Conservation (phyloP, 2,329 filamentous ascomycete genomes). For the Trichoderma gracile region DNA sequence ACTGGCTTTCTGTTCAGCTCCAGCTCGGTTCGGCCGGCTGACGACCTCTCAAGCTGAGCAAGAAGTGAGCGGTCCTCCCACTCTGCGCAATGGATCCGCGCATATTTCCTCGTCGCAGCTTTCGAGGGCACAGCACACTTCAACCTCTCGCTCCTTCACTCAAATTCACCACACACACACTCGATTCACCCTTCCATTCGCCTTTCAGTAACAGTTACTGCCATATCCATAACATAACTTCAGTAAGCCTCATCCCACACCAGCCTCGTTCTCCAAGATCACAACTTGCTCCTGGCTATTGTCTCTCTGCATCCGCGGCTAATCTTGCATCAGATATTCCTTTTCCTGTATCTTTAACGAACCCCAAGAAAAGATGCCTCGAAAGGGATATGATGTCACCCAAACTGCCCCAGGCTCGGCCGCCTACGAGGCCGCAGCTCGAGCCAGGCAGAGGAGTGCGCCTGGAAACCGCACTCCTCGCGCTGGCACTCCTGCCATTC, state of each 20-base stretch:
- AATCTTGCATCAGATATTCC: background rate
- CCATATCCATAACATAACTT: background rate
- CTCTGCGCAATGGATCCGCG: background rate
- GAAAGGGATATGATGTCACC: conserved; percentile 21
- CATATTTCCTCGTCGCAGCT: background rate
- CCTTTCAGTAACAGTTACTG: background rate
- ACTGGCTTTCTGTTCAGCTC: background rate
- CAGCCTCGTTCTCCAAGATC: background rate
- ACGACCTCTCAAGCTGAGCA: conserved; percentile 1
- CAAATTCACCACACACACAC: background rate
- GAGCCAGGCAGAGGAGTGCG: conserved; percentile 11
- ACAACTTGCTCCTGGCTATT: background rate
- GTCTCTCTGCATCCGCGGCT: background rate
- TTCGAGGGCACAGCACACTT: background rate
- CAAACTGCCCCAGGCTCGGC: conserved; percentile 8
- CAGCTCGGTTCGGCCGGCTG: background rate
- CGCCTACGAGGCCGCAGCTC: conserved; percentile 17
- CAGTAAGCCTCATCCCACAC: background rate
- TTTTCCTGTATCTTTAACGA: background rate
- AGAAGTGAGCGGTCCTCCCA: background rate
- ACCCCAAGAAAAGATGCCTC: conserved; percentile 9
- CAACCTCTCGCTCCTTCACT: background rate
- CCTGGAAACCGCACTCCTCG: conserved; percentile 18
- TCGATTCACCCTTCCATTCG: background rate
- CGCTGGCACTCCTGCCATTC: conserved; percentile 11